A percentile compares a stretch with the other conserved stretches of the same genome.
Evolutionary conservation across 441 rosid species (phyloP).

Genomic region (Gossypium aridum): DNA sequence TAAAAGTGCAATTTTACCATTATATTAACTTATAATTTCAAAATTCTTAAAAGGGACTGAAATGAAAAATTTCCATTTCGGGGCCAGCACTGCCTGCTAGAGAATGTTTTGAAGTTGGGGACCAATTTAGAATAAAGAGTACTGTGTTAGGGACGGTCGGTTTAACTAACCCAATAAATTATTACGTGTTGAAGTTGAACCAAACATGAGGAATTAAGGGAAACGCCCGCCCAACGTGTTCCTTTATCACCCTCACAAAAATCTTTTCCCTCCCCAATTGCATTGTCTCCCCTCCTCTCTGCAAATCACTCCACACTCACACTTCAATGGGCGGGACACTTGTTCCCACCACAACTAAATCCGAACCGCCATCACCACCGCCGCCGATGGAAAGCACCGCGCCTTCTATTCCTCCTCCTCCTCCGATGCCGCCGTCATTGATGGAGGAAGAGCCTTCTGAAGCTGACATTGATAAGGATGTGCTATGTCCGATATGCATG

Average conservation of each 20-base stretch:
- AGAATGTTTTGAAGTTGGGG: background rate
- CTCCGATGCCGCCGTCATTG: background rate
- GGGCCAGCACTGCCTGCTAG: too few relatives aligned
- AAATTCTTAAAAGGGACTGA: too few relatives aligned
- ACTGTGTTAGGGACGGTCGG: background rate
- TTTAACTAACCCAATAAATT: background rate
- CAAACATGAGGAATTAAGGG: background rate
- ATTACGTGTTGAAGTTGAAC: background rate
- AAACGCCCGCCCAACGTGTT: conserved; percentile 29
- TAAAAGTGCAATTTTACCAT: too few relatives aligned
- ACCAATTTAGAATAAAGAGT: background rate
- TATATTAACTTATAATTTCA: too few relatives aligned
- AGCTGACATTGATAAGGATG: conserved; percentile 29
- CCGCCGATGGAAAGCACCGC: background rate
- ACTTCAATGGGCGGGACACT: conserved; percentile 22
- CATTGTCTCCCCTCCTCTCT: background rate
- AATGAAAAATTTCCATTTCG: too few relatives aligned
- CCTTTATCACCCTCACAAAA: conserved; percentile 28
- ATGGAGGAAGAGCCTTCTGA: background rate
- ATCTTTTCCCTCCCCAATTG: background rate
- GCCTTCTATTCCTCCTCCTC: background rate
- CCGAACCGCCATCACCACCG: conserved; percentile 10
- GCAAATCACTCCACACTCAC: background rate
- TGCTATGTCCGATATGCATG: conserved; percentile 47
- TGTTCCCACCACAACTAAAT: conserved; percentile 29